Conservation (phyloP, 352 stramenopile genomes). For the Lagenidium giganteum region DNA sequence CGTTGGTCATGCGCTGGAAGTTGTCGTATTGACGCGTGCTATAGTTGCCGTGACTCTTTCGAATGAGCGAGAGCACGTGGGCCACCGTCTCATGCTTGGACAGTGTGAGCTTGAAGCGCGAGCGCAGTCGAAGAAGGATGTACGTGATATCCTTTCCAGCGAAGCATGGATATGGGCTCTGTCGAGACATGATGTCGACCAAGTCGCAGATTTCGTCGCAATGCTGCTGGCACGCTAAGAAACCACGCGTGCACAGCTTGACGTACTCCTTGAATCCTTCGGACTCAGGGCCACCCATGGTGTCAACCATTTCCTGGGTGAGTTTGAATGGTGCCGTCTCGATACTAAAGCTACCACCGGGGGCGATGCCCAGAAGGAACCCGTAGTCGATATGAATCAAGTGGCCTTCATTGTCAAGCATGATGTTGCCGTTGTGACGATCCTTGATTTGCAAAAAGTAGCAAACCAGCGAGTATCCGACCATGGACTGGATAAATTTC, state of each 20-base stretch:
- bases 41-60: conserved; percentile 92
- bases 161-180: conserved; percentile 97
- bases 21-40: conserved; percentile 92
- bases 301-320: conserved; percentile 98
- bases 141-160: conserved; percentile 73
- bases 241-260: conserved; percentile 95
- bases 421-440: conserved; percentile 99
- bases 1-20: conserved; percentile 93
- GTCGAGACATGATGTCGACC: conserved; percentile 95
- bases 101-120: conserved; percentile 83
- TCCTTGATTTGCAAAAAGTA: conserved; percentile 99
- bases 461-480: conserved; percentile 96
- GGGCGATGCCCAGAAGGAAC: conserved; percentile 98
- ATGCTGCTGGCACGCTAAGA: conserved; percentile 95
- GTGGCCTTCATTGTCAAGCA: conserved; percentile 98
- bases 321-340: conserved; percentile 99
- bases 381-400: conserved; percentile 99
- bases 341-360: conserved; percentile 98
- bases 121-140: conserved; percentile 83
- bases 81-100: conserved; percentile 88
- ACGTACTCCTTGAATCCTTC: conserved; percentile 96
- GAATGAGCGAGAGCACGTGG: conserved; percentile 87
- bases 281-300: conserved; percentile 91
- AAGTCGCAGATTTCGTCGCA: conserved; percentile 95
- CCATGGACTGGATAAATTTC: conserved; percentile 97